These are phyloP conservation scores for Stentor coeruleus DNA, from an alignment of 73 alveolate species.

Conservation along the genomic window DNA sequence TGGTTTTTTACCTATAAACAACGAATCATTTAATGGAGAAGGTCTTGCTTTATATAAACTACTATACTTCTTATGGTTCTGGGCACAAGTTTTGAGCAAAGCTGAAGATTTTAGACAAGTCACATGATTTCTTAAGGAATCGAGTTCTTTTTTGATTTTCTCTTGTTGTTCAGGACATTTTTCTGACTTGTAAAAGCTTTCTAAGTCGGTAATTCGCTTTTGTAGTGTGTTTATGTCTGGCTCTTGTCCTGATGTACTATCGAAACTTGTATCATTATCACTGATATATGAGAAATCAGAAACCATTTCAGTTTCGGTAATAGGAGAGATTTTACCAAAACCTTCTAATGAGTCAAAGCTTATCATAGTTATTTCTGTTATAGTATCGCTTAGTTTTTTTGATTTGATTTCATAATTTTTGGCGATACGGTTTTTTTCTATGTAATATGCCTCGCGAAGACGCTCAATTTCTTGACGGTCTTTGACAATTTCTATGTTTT, in stretches of 20 bases:
- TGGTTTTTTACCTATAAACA: background rate
- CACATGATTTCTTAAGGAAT: background rate
- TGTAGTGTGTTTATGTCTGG: background rate
- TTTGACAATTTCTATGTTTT: background rate
- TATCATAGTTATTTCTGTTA: background rate
- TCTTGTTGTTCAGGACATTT: background rate
- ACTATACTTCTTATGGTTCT: background rate
- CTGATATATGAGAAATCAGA: background rate
- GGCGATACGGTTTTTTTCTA: background rate
- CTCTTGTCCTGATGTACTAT: background rate
- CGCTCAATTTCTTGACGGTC: background rate
- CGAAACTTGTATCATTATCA: background rate
- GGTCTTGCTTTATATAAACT: too few relatives aligned
- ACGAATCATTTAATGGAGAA: background rate
- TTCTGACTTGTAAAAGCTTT: background rate
- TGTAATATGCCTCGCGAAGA: background rate
- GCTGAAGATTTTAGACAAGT: background rate
- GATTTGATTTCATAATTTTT: background rate
- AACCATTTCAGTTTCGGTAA: background rate
- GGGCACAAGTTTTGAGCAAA: background rate
- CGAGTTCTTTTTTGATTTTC: background rate
- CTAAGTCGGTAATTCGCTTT: background rate
- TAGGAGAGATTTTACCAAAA: background rate
- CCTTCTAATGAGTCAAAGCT: background rate
- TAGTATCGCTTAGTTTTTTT: background rate